Base-by-base conservation (phyloP, 805 yeast genomes). In the Kuraishia borneana region DNA sequence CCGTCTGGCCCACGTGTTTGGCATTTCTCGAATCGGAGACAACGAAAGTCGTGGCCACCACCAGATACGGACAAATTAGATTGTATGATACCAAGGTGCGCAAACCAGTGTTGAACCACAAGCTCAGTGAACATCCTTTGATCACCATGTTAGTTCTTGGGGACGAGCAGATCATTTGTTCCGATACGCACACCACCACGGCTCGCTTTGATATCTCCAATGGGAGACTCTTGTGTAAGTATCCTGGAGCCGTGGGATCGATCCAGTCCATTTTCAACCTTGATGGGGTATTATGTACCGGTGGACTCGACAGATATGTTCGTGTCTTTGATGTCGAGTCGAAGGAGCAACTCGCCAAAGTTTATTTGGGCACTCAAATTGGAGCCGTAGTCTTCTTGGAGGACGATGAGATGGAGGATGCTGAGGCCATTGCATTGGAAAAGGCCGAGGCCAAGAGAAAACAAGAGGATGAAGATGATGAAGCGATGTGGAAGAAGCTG, bases 281-380 rank as follows among this genome's bases (percentile, higher is more conserved):
- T 8, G 57, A 60, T 4, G 63, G 64, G 7, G 49, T 79, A 20
- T 47, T 88, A 6, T 76, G 76, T 2, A 65, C 83, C 14, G 96
- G 94, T 30, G 94, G 96, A 0, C 66, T 88, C 17, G 98, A 92
- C 50, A 68, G 95, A 47, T 89, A 85, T 47, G 64, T 84, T 19
- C 69, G 96, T 38, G 83, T 83, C 3, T 89, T 71, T 54, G 80
- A 85, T 39, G 50, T 75, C 4, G 58, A 58, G 2, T 56, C 75
- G 1, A 65, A 94, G 34, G 70, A 71, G 30, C 61, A 73, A 32
- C 55, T 73, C 7, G 85, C 75, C 6, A 85, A 85, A 48, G 81
- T 83, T 4, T 89, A 71, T 46, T 47, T 80, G 19, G 94, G 94
- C 2, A 71, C 84, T 4, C 85, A 83, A 50, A 65, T 84, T 13